Conservation (phyloP, 148 eudicot species). For the Bassia scoparia region DNA sequence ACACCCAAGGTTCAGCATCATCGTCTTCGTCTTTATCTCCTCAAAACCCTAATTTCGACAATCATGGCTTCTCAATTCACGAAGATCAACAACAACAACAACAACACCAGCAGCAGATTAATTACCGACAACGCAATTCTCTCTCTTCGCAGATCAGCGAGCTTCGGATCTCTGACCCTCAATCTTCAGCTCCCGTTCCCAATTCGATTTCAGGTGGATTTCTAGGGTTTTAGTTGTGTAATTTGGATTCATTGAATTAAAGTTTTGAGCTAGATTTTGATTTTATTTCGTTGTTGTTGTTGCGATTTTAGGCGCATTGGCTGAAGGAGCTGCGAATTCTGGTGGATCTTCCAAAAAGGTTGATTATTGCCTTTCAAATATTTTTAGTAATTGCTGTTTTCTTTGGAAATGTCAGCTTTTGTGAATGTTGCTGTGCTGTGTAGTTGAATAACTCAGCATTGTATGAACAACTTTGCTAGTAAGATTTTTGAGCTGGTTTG, state of each 20-base stretch:
- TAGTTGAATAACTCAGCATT: not conserved
- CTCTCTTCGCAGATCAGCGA: conserved; percentile 21
- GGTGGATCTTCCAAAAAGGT: conserved; percentile 75
- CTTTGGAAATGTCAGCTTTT: not conserved
- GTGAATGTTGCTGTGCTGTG: not conserved
- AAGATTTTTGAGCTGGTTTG: not conserved
- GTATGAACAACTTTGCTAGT: not conserved
- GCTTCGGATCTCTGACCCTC: conserved; percentile 34
- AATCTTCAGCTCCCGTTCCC: conserved; percentile 26
- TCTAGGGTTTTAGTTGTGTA: conserved; percentile 5
- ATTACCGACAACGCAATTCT: not conserved
- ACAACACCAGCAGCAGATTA: no score
- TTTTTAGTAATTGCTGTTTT: not conserved
- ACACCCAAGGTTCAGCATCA: conserved; percentile 52
- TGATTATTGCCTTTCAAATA: not conserved
- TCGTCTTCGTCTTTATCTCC: conserved; percentile 35
- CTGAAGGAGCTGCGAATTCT: conserved; percentile 32
- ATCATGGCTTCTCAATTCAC: conserved; percentile 40
- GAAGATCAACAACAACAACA: conserved; percentile 17
- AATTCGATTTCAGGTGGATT: conserved; percentile 31
- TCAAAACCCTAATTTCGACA: conserved; percentile 47
- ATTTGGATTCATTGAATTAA: not conserved
- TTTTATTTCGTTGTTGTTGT: not conserved
- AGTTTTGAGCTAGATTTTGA: not conserved
- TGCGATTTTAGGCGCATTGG: conserved; percentile 36